Base-by-base conservation (phyloP, 1,139 yeast species). In the Taiozyma onychis region DNA sequence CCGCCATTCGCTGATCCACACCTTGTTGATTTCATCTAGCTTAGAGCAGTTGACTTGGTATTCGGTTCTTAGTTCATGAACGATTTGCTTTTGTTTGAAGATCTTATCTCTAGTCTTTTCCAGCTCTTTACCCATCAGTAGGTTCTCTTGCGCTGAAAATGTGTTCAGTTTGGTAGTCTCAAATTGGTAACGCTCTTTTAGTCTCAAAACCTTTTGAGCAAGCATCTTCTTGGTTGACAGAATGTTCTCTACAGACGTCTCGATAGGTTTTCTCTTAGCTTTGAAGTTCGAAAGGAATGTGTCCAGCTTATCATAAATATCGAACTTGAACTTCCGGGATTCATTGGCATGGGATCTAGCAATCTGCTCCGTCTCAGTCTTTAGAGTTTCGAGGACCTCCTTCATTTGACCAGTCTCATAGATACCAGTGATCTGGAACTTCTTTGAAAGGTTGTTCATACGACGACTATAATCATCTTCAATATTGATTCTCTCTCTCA, bases 1-100 rank as follows among this genome's bases (percentile, higher is more conserved):
- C 49, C 78, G 75, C 99, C 99, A 93, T 60, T 90, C 96, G 42
- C 80, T 71, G 51, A 81, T 76, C 87, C 91, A 93, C 7, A 78
- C 72, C 43, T 83, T 87, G 57, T 81, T 78, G n/a, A 86, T 70
- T 49, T 84, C 86, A 43, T 83, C 83, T 56, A 82, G 80, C 41
- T 76, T 77, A 27, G 79, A 71, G 41, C 87, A 74, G 3, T 83
- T 74, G 22, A 76, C 67, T 63, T 81, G 83, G 63, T 86, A 88
- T 47, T 81, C 82, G 45, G 77, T 71, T 58, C 80, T 77, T 43
- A 79, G 65, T 39, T 71, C 70, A 16, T 72, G 69, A 47, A 84
- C 76, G 18, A 78, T 65, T 35, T 72, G 69, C 51, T 75, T 77
- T 45, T 83, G 74, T 60, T 81, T 83, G 39, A 75, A 77, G 44